Conservation (phyloP, 2,329 filamentous ascomycete genomes). For the Talaromyces funiculosus region DNA sequence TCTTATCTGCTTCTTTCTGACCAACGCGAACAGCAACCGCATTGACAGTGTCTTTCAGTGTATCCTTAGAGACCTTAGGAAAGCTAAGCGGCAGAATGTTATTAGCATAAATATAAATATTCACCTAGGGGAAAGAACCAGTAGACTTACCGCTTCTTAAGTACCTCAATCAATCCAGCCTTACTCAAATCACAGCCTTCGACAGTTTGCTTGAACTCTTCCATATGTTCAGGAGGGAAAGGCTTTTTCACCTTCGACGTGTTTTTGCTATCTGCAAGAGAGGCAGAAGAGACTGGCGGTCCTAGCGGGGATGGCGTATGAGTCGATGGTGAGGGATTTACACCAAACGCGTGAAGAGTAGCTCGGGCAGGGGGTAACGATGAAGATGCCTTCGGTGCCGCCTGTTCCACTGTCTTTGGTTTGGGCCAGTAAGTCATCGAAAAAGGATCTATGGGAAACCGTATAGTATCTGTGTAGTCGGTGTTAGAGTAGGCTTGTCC, state of each 20-base stretch:
- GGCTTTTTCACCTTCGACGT: conserved; percentile 32
- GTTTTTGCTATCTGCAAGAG: neutral
- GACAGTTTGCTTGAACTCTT: conserved; percentile 65
- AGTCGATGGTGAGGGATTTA: neutral
- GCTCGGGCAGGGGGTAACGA: neutral
- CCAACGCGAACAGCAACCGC: conserved; percentile 59
- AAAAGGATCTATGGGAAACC: conserved; percentile 73
- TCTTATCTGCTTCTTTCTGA: conserved; percentile 58
- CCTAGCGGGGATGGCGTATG: conserved; percentile 16
- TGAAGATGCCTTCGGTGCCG: conserved; percentile 15
- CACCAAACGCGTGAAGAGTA: conserved; percentile 17
- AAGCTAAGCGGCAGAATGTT: conserved; percentile 44
- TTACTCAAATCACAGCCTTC: conserved; percentile 67
- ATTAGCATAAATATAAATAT: conserved; percentile 11
- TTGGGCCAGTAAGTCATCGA: conserved; percentile 71
- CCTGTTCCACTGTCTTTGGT: conserved; percentile 23
- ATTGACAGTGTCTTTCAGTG: conserved; percentile 66
- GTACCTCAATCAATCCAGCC: conserved; percentile 64
- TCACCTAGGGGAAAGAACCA: neutral
- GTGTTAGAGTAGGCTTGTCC: neutral
- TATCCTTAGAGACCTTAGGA: conserved; percentile 62
- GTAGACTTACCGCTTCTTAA: conserved; percentile 58
- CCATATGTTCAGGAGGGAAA: conserved; percentile 56
- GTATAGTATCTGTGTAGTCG: conserved; percentile 33
- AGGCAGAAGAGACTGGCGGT: neutral